These are phyloP conservation scores for Udeniomyces megalosporus DNA, from an alignment of 768 basidiomycete species.

Conservation along the genomic window DNA sequence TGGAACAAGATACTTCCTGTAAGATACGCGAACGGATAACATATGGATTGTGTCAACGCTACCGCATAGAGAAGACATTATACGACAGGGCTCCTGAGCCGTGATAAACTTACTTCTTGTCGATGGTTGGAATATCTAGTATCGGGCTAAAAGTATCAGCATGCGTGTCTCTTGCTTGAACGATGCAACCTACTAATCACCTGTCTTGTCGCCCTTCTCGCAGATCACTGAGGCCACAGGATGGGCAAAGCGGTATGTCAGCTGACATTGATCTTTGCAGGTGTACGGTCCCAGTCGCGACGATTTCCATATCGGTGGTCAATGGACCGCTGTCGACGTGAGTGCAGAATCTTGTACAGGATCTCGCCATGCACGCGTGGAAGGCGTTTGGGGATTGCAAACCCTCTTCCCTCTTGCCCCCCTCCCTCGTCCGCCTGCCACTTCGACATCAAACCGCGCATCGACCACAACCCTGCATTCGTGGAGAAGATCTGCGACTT, in stretches of 20 bases:
- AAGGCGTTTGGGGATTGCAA: too few species aligned
- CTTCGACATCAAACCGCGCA: not conserved
- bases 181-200: not conserved
- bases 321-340: too few species aligned
- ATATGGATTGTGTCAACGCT: not conserved
- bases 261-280: not conserved
- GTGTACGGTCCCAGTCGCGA: not conserved
- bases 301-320: not conserved
- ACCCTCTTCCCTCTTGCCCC: too few species aligned
- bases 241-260: not conserved
- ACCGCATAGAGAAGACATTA: not conserved
- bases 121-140: conserved; percentile 93
- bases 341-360: too few species aligned
- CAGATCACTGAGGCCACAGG: conserved; percentile 53
- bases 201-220: conserved; percentile 91
- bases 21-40: not conserved
- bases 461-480: not conserved
- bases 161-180: not conserved
- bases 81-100: too few species aligned
- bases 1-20: conserved; percentile 85
- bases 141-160: not conserved
- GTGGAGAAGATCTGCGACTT: not conserved
- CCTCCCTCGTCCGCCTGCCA: too few species aligned
- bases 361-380: too few species aligned
- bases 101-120: conserved; percentile 53